These are phyloP conservation scores for Venturia effusa DNA, from an alignment of 2,329 filamentous ascomycete genomes.

Conservation along the genomic window DNA sequence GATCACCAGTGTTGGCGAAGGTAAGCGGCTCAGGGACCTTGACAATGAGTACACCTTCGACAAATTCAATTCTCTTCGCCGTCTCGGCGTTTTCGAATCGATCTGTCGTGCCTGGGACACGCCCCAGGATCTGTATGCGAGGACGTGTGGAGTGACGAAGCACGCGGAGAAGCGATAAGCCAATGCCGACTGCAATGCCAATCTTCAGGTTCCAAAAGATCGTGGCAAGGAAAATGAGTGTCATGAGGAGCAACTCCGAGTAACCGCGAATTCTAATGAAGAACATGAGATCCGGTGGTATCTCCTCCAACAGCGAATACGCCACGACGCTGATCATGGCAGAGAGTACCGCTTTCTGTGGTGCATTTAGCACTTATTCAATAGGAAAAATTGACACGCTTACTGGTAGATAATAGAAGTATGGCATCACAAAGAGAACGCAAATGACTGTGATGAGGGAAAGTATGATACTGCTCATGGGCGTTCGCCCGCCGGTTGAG, in stretches of 20 bases:
- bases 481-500: slow-evolving; percentile 81
- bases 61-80: slow-evolving; percentile 66
- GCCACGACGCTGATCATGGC: slow-evolving; percentile 94
- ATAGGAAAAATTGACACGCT: slow-evolving; percentile 26
- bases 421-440: slow-evolving; percentile 73
- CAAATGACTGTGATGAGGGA: slow-evolving; percentile 72
- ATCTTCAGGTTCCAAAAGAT: slow-evolving; percentile 92
- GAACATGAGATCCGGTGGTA: slow-evolving; percentile 82
- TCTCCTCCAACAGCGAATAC: slow-evolving; percentile 89
- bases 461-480: slow-evolving; percentile 85
- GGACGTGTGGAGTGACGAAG: slow-evolving; percentile 85
- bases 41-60: slow-evolving; percentile 87
- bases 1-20: slow-evolving; percentile 89
- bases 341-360: slow-evolving; percentile 80
- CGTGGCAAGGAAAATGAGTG: slow-evolving; percentile 79
- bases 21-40: slow-evolving; percentile 96
- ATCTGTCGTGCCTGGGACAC: slow-evolving; percentile 65
- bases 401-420: slow-evolving; percentile 93
- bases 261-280: slow-evolving; percentile 79
- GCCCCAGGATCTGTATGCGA: slow-evolving; percentile 90
- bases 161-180: slow-evolving; percentile 78
- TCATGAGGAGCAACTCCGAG: slow-evolving; percentile 78
- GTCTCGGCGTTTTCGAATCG: slow-evolving; percentile 80
- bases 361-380: slow-evolving; percentile 8
- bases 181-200: slow-evolving; percentile 89